Conservation (phyloP, 345 rosid genomes). For the Salix viminalis region DNA sequence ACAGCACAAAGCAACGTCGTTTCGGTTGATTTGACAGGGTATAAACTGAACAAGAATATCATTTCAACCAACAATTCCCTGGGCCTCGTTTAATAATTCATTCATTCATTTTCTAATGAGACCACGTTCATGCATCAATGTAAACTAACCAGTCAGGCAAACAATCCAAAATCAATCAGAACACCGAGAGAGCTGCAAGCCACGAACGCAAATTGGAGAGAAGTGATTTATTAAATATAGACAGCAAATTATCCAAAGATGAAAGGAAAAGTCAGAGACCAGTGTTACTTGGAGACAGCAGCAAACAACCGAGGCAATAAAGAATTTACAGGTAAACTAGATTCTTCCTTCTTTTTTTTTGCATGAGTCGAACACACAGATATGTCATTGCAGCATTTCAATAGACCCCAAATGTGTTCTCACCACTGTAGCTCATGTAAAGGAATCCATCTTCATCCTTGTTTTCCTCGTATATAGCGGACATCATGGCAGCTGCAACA, state of each 20-base stretch:
- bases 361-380: conserved; percentile 14
- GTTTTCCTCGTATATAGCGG: conserved; percentile 88
- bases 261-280: not conserved
- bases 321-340: conserved; percentile 36
- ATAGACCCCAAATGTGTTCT: conserved; percentile 76
- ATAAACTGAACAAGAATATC: not conserved
- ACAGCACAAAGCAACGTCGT: not conserved
- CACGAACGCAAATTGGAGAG: not conserved
- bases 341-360: not conserved
- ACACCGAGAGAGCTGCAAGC: not conserved
- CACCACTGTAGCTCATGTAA: conserved; percentile 98
- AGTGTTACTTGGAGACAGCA: not conserved
- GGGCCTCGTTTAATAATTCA: not conserved
- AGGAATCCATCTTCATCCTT: conserved; percentile 97
- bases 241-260: not conserved
- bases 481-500: conserved; percentile 84
- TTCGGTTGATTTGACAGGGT: not conserved
- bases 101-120: not conserved
- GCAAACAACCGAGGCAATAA: not conserved
- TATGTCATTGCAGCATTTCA: conserved; percentile 20
- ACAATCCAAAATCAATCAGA: not conserved
- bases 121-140: not conserved
- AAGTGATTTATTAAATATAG: not conserved
- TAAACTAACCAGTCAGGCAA: not conserved
- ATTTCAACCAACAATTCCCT: not conserved